Evolutionary conservation across 2,329 filamentous ascomycete species (phyloP), one percentile per base, ranked within the genome.

Genomic region (Pseudofabraea citricarpa): DNA sequence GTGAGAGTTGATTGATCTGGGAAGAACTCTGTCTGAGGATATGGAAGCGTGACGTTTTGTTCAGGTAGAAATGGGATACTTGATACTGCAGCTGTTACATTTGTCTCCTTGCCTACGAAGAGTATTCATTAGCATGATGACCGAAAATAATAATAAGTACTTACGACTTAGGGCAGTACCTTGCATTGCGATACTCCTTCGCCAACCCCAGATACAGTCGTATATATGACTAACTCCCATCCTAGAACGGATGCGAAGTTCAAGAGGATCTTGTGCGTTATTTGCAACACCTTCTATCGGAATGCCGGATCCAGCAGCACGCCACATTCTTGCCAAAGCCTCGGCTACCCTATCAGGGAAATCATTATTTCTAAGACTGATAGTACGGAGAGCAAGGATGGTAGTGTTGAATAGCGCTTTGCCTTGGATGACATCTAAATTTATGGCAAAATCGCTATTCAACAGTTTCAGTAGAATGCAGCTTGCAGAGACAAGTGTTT

Each of bases 201-300:
- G 71, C 81, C 81, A 85, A 44, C 79, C 71, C 79, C 80, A 84
- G 18, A 84, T 78, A n/a, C 77, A 80, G 60, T 85, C 81, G 55
- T 77, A 84, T 1, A 85, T 72, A 13, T 84, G 69, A 31, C 77
- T 82, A 69, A 85, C 79, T 52, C 79, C 83, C 72, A 83, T 83
- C 10, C 81, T 71, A 47, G 77, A 82, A 22, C 79, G 74, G 21
- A 85, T 77, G 50, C 78, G 81, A n/a, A 85, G 67, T 47, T 79
- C 74, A 22, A 85, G 63, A n/a, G 63, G 66, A 35, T 70, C 66
- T 43, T 72, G 67, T 10, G 61, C 54, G 36, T 61, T 36, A 24
- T 53, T 31, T 31, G 27, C 45, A 4, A 24, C 32, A 32, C 31
- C 41, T 23, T 37, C 35, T 20, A 21, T 37, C 9, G 16, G 35